These are phyloP conservation scores for Vitis vinifera DNA, from an alignment of 164 flowering plant genomes.

Conservation along the genomic window ASM3070453v1 NC_081821.1:4496501-4497000, in stretches of 20 bases:
- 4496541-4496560: neutral
- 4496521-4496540: neutral
- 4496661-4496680: slow-evolving; percentile 18
- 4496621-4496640: slow-evolving; percentile 11
- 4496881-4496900: slow-evolving; percentile 13
- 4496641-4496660: slow-evolving; percentile 21
- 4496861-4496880: slow-evolving; percentile 22
- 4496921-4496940: neutral
- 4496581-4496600: slow-evolving; percentile 7
- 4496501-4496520: neutral
- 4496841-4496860: slow-evolving; percentile 16
- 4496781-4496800: slow-evolving; percentile 15
- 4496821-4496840: slow-evolving; percentile 14
- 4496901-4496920: slow-evolving; percentile 9
- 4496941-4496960: slow-evolving; percentile 4
- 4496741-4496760: neutral
- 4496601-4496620: slow-evolving; percentile 7
- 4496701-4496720: slow-evolving; percentile 11
- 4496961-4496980: slow-evolving; percentile 11
- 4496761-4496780: slow-evolving; percentile 2
- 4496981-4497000: neutral
- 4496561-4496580: slow-evolving; percentile 7
- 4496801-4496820: slow-evolving; percentile 14
- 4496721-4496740: slow-evolving; percentile 1
- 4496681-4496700: slow-evolving; percentile 7